A percentile compares a stretch with the other conserved stretches of the same genome.
These are phyloP conservation scores for Candida saitoana DNA, from an alignment of 805 yeast genomes.

Conservation along the genomic window DNA sequence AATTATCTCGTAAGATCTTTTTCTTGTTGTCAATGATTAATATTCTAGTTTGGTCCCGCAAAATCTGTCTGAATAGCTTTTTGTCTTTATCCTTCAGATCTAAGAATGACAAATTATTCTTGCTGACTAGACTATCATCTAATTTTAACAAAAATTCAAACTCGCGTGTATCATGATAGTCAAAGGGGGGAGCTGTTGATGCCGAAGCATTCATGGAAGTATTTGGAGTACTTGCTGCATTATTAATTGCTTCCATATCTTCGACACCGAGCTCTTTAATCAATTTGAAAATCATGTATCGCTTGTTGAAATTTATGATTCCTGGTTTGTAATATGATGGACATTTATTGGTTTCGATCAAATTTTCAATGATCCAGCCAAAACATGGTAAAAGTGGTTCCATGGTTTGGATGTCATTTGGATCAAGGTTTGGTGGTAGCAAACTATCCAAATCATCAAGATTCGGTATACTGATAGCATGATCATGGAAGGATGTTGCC, in stretches of 20 bases:
- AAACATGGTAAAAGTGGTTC: constrained; percentile 73
- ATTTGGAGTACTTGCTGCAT: constrained; percentile 8
- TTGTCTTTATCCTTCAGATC: constrained; percentile 22
- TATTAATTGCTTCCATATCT: constrained; percentile 22
- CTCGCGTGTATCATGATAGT: constrained; percentile 33
- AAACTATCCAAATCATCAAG: constrained; percentile 28
- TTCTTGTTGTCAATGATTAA: constrained; percentile 30
- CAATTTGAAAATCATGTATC: constrained; percentile 36
- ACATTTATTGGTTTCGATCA: constrained; percentile 57
- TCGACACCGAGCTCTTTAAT: constrained; percentile 37
- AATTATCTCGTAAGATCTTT: constrained; percentile 13
- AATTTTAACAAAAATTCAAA: constrained; percentile 53
- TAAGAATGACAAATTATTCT: constrained; percentile 21
- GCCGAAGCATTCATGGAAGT: neutral
- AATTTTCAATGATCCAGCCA: constrained; percentile 85
- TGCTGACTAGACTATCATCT: constrained; percentile 31
- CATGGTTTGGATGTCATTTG: constrained; percentile 26
- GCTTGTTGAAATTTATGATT: constrained; percentile 79
- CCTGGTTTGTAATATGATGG: constrained; percentile 69
- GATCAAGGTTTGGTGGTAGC: constrained; percentile 25
- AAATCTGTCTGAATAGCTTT: constrained; percentile 26
- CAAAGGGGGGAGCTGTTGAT: constrained; percentile 10
- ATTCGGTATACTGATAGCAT: constrained; percentile 1
- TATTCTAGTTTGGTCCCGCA: constrained; percentile 31
- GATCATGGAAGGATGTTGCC: constrained; percentile 25